Conservation (phyloP, 495 filamentous ascomycete species). For the Tetracladium marchalianum region DNA sequence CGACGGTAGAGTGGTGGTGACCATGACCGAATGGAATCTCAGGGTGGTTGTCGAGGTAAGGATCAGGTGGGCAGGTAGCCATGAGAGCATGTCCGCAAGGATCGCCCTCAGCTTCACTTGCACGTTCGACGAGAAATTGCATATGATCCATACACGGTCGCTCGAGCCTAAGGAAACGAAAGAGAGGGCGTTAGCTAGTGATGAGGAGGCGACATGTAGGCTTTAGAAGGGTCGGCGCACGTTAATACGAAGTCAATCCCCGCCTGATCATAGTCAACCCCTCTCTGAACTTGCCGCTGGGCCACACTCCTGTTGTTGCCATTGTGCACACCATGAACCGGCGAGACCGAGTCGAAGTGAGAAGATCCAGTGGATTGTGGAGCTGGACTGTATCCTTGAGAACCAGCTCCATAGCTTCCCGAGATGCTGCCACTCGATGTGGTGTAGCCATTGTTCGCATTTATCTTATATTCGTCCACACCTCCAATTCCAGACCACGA, state of each 20-base stretch:
- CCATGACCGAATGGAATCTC: constrained; percentile 41
- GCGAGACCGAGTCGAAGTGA: not conserved
- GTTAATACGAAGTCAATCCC: constrained; percentile 94
- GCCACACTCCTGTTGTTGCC: constrained; percentile 8
- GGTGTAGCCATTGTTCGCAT: constrained; percentile 35
- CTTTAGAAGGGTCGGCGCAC: constrained; percentile 60
- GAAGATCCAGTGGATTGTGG: constrained; percentile 6
- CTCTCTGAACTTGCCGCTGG: constrained; percentile 29
- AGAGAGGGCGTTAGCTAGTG: constrained; percentile 33
- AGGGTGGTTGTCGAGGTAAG: constrained; percentile 26
- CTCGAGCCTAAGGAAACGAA: constrained; percentile 60
- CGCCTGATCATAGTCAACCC: constrained; percentile 73
- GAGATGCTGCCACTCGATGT: constrained; percentile 45
- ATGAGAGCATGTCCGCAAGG: constrained; percentile 77
- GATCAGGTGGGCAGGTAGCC: constrained; percentile 72
- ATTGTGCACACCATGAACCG: constrained; percentile 1
- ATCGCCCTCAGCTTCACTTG: constrained; percentile 40
- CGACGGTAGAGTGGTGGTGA: constrained; percentile 22
- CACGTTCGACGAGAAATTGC: constrained; percentile 57
- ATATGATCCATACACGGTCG: constrained; percentile 92
- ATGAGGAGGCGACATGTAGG: constrained; percentile 55
- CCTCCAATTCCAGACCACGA: constrained; percentile 32
- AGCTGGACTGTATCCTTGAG: constrained; percentile 26
- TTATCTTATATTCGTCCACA: constrained; percentile 35
- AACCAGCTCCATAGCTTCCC: constrained; percentile 40